phyloP scores from a whole-genome alignment of 148 eudicot genomes.

The Rhododendron simsii region DNA sequence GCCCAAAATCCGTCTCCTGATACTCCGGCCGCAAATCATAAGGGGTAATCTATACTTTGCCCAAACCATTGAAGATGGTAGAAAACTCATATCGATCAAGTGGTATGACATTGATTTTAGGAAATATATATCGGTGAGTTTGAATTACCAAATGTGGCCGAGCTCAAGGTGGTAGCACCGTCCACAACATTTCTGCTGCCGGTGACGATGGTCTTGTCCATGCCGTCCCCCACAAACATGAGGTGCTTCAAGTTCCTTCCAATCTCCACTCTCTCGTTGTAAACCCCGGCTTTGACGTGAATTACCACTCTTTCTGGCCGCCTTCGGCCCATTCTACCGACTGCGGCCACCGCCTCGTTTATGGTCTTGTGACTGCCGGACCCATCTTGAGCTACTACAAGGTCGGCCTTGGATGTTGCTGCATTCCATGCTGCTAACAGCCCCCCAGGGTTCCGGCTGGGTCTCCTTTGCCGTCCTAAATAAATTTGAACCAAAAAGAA shows the following conservation, averaged over 20 bases:
- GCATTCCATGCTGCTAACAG: conserved; percentile 51
- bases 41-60: too few species aligned
- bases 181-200: conserved; percentile 45
- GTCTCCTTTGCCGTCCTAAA: conserved; percentile 11
- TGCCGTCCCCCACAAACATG: conserved; percentile 80
- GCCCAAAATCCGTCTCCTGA: conserved; percentile 69
- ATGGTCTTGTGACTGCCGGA: conserved; percentile 59
- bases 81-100: background rate
- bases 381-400: conserved; percentile 70
- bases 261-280: conserved; percentile 57
- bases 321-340: conserved; percentile 13
- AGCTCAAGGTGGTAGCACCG: conserved; percentile 50
- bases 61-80: background rate
- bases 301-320: conserved; percentile 41
- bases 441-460: conserved; percentile 15
- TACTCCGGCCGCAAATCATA: conserved; percentile 24
- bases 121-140: background rate
- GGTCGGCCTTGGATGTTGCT: conserved; percentile 41
- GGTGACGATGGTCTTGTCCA: conserved; percentile 59
- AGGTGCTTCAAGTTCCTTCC: conserved; percentile 38
- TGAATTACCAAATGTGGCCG: conserved; percentile 52
- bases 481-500: background rate
- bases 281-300: conserved; percentile 61
- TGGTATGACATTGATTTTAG: background rate
- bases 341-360: conserved; percentile 45